phyloP scores from a whole-genome alignment of 2,329 filamentous ascomycete genomes.

The Teratosphaeria viscida region DNA sequence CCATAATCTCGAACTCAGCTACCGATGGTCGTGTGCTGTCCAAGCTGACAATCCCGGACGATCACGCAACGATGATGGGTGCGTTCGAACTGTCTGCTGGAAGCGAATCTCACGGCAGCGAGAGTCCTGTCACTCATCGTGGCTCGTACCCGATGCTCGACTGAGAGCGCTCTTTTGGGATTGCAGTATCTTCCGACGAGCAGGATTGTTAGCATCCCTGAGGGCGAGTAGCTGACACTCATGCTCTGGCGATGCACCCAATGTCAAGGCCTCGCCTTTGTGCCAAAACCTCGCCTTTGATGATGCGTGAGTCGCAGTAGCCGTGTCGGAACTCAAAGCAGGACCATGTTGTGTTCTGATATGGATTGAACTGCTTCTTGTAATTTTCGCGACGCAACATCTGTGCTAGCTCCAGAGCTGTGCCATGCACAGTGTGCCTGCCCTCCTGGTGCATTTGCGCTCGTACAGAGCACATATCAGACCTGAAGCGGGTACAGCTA shows the following conservation, averaged over 20 bases:
- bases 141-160: conserved; percentile 3
- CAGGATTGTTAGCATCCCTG: conserved; percentile 11
- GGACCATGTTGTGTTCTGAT: conserved; percentile 8
- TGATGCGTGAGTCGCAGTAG: conserved; percentile 19
- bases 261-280: conserved; percentile 14
- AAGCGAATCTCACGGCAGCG: neutral
- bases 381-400: conserved; percentile 8
- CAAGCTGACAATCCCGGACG: conserved; percentile 6
- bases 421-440: conserved; percentile 13
- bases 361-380: neutral
- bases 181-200: neutral
- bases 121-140: conserved; percentile 5
- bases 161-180: neutral
- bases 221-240: conserved; percentile 13
- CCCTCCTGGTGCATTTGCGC: conserved; percentile 6
- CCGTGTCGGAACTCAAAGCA: conserved; percentile 11
- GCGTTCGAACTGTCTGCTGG: conserved; percentile 7
- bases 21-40: conserved; percentile 1
- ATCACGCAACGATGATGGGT: conserved; percentile 12
- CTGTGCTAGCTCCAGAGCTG: conserved; percentile 8
- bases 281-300: conserved; percentile 14
- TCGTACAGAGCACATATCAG: conserved; percentile 4
- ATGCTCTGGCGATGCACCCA: conserved; percentile 10
- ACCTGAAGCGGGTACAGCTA: neutral
- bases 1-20: neutral